Evolutionary conservation across 495 filamentous ascomycete species (phyloP).

Genomic region (Aspergillus olivimuriae): DNA sequence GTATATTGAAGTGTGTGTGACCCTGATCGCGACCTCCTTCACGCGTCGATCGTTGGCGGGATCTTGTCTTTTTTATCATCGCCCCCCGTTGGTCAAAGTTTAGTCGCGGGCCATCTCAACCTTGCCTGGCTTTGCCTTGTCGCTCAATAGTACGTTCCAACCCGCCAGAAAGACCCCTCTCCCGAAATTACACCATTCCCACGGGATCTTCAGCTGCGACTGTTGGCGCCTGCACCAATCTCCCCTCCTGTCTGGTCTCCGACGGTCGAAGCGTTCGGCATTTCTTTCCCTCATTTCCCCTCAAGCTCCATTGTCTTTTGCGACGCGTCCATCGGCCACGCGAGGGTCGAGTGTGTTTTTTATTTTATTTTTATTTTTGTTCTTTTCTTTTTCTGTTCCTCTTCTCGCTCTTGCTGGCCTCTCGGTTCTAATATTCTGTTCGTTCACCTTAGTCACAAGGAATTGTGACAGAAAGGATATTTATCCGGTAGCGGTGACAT

Average conservation of each 20-base stretch:
- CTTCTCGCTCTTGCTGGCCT: no score
- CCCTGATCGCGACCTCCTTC: conserved; percentile 11
- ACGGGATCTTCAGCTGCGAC: conserved; percentile 12
- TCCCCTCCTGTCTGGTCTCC: conserved; percentile 11
- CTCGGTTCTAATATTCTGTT: no score
- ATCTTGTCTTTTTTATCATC: conserved; percentile 14
- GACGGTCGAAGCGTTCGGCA: no score
- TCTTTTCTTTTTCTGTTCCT: neutral
- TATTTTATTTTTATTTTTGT: neutral
- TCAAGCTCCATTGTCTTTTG: conserved; percentile 25
- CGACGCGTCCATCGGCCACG: conserved; percentile 23
- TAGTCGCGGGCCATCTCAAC: neutral
- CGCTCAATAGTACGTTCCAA: conserved; percentile 22
- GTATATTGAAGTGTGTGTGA: neutral
- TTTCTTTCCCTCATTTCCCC: conserved; percentile 10
- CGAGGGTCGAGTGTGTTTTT: conserved; percentile 13
- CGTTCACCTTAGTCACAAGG: conserved; percentile 20
- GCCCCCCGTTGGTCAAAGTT: conserved; percentile 2
- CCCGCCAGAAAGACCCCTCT: conserved; percentile 7
- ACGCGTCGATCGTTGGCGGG: conserved; percentile 14
- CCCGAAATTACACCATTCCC: conserved; percentile 7
- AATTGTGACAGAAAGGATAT: conserved; percentile 17
- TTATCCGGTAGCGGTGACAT: conserved; percentile 18
- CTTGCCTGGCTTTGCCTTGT: conserved; percentile 1
- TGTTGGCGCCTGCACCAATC: conserved; percentile 4